A percentile compares a stretch with the other conserved stretches of the same genome.
Evolutionary conservation across 208 protist species (phyloP).

Genomic region (Polymyxa betae): DNA sequence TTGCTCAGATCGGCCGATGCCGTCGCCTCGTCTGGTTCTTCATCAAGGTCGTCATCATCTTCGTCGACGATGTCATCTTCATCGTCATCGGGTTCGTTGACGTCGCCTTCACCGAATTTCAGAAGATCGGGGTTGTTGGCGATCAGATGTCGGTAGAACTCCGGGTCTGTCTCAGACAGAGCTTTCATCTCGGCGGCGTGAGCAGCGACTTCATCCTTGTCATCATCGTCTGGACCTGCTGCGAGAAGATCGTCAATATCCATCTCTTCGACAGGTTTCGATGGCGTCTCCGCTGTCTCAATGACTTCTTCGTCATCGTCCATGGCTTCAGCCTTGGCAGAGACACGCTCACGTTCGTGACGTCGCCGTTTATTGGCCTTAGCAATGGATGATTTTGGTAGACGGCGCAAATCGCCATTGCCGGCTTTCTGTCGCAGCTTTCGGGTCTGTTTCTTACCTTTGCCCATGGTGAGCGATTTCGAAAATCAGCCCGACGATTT

Average conservation of each 20-base stretch:
- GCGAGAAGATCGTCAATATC: conserved; percentile 5
- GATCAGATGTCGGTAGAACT: background rate
- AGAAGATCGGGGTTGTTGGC: background rate
- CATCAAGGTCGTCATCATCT: background rate
- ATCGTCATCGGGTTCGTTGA: background rate
- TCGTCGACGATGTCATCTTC: background rate
- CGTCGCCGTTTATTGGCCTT: background rate
- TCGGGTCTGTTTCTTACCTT: background rate
- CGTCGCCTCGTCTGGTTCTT: background rate
- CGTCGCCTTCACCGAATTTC: background rate
- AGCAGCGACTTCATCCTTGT: conserved; percentile 25
- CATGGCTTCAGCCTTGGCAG: background rate
- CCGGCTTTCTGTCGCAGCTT: background rate
- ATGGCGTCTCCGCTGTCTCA: background rate
- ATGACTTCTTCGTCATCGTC: background rate
- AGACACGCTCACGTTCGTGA: background rate
- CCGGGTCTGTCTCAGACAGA: background rate
- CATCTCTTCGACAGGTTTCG: conserved; percentile 22
- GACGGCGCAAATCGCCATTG: background rate
- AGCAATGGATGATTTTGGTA: background rate
- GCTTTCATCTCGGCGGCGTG: conserved; percentile 22
- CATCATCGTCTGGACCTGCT: background rate
- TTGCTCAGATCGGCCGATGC: background rate
- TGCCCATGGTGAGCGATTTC: background rate
- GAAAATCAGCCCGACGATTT: too few species aligned